phyloP scores from a whole-genome alignment of 768 basidiomycete genomes.

The Leccinum boreale region DNA sequence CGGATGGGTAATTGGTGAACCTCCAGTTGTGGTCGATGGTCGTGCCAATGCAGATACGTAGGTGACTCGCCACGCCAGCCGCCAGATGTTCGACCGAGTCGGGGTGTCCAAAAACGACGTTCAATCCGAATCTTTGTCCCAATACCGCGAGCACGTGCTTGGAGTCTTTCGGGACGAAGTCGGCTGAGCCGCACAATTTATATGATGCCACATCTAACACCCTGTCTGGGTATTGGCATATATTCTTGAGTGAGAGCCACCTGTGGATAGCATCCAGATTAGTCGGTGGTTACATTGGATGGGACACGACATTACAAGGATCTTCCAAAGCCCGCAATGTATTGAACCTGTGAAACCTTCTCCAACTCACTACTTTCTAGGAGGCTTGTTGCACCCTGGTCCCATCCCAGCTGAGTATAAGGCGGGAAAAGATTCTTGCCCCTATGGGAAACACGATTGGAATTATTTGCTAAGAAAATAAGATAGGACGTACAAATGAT shows the following conservation, averaged over 20 bases:
- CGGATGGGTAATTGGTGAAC: slow-evolving; percentile 15
- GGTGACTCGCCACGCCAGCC: slow-evolving; percentile 10
- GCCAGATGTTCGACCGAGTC: slow-evolving; percentile 2
- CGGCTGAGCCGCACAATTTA: not conserved
- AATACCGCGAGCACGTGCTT: not conserved
- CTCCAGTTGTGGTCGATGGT: slow-evolving; percentile 8
- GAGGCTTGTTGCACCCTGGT: not conserved
- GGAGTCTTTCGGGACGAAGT: not conserved
- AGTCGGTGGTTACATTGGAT: not conserved
- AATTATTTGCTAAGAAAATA: not conserved
- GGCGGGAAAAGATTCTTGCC: not conserved
- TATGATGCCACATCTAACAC: not conserved
- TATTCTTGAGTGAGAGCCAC: slow-evolving; percentile 8
- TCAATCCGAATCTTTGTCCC: slow-evolving; percentile 3
- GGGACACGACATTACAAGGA: not conserved
- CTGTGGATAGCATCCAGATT: not conserved
- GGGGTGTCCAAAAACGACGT: slow-evolving; percentile 3
- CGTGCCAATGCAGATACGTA: slow-evolving; percentile 7
- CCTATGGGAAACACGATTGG: not conserved
- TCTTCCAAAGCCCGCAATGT: not conserved
- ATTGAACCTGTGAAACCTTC: not conserved
- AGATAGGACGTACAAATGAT: not conserved
- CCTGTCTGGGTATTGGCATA: not conserved
- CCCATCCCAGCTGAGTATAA: not conserved
- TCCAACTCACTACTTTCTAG: not conserved